Evolutionary conservation across 129 eudicot genomes (phyloP).

Genomic region (Mikania micrantha): DNA sequence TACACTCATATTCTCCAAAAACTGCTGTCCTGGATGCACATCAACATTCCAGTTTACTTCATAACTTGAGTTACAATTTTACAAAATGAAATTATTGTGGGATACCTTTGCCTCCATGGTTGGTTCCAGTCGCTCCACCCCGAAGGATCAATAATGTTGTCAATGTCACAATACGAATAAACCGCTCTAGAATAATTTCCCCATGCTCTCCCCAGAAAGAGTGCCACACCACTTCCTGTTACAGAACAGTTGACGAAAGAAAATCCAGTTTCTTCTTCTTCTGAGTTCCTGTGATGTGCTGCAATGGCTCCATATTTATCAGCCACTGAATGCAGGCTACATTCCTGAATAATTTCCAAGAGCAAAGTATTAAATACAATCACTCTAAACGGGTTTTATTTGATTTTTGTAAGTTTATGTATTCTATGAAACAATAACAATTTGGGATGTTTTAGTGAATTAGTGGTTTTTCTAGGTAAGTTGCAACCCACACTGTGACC

Average conservation of each 20-base stretch:
- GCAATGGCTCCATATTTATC: constrained; percentile 68
- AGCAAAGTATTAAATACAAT: neutral
- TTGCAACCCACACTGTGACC: too few species aligned
- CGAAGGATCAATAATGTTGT: constrained; percentile 40
- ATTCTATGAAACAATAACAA: too few species aligned
- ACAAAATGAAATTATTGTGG: too few species aligned
- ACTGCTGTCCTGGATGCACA: constrained; percentile 43
- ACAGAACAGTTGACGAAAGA: constrained; percentile 65
- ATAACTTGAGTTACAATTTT: neutral
- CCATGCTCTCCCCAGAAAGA: constrained; percentile 84
- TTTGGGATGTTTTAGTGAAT: too few species aligned
- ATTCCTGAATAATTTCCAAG: constrained; percentile 33
- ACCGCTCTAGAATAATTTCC: constrained; percentile 50
- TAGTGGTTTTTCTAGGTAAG: too few species aligned
- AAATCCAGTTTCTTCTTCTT: constrained; percentile 51
- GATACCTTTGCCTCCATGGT: constrained; percentile 43
- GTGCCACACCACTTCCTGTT: constrained; percentile 42
- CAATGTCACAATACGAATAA: constrained; percentile 55
- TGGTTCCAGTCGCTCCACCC: constrained; percentile 74
- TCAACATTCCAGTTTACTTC: neutral
- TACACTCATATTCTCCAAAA: constrained; percentile 73
- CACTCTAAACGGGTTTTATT: too few species aligned
- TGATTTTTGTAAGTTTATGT: too few species aligned
- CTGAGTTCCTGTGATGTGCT: constrained; percentile 60
- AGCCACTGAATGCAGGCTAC: constrained; percentile 47